Evolutionary conservation across 345 rosid species (phyloP), one percentile per base, ranked within the genome.

Genomic region (Mallotus nudiflorus): DNA sequence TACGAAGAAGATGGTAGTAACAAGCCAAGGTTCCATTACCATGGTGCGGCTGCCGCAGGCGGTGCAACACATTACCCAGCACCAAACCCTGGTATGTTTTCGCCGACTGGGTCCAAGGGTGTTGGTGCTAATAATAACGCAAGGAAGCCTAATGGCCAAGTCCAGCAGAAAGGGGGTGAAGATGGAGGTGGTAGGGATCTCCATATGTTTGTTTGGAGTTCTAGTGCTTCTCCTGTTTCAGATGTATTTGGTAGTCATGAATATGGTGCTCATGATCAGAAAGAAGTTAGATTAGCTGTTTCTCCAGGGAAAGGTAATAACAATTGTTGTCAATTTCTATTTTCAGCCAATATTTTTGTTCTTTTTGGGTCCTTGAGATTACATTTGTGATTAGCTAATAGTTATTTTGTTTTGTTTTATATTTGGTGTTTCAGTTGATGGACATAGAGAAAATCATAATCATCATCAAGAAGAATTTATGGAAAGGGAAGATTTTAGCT

Each of bases 121-220:
- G 72, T 27, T 66, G 80, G 44, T 64, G 77, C 73, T 31, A 83
- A 60, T n/a, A 59, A 58, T 20, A 35, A 80, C 31, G 72, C 76
- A 35, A 87, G 83, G 81, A 85, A 74, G 71, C 70, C 80, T 20
- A 86, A 77, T 54, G 86, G 83, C 0, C 87, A 82, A 52, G 84
- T 73, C 15, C 80, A 68, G 2, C 81, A 67, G 62, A 82, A 80
- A 61, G 44, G 55, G 29, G 90, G 79, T 44, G 90, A 79, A 49
- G 87, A 78, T 16, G 88, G 85, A 48, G 87, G 85, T 55, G 88
- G 88, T 1, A 88, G 74, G 77, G 99, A 95, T 78, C 91, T 95
- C 48, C 99, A 88, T 39, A 92, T 95, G 98, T 92, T 90, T 70
- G 99, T 95, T 12, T 95, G 99, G 99, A 95, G 99, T 73, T 90